phyloP scores from a whole-genome alignment of 2,329 filamentous ascomycete species.

The Alternaria conjuncta region DNA sequence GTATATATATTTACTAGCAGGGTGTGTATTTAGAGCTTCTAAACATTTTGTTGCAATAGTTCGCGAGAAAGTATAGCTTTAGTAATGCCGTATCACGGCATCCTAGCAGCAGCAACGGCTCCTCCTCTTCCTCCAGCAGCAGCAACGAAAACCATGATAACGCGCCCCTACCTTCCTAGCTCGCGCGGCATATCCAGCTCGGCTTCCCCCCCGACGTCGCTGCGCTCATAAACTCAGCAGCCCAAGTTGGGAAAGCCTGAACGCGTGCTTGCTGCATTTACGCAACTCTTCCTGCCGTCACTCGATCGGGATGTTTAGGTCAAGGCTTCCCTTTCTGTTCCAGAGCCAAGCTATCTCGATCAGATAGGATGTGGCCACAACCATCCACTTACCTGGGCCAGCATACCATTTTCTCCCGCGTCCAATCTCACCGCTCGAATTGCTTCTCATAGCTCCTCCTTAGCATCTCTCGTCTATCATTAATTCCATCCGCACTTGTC shows the following conservation, averaged over 20 bases:
- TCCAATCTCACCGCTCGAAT: not conserved
- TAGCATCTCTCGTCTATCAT: not conserved
- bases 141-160: not conserved
- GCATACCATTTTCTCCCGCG: not conserved
- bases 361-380: not conserved
- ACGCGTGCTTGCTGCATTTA: not conserved
- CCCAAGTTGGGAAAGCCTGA: not conserved
- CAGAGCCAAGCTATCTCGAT: not conserved
- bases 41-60: too few relatives aligned
- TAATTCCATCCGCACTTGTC: not conserved
- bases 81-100: too few relatives aligned
- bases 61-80: too few relatives aligned
- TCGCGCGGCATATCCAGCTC: conserved; percentile 28
- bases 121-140: too few relatives aligned
- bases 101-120: too few relatives aligned
- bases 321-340: not conserved
- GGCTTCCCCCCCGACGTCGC: conserved; percentile 33
- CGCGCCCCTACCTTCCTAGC: conserved; percentile 24
- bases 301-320: not conserved
- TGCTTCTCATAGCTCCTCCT: not conserved
- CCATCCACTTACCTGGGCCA: not conserved
- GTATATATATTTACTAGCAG: too few relatives aligned
- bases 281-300: not conserved
- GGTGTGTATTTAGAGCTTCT: too few relatives aligned
- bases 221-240: conserved; percentile 22